These are phyloP conservation scores for Ophioceras dolichostomum DNA, from an alignment of 2,329 filamentous ascomycete species.

Conservation along the genomic window DNA sequence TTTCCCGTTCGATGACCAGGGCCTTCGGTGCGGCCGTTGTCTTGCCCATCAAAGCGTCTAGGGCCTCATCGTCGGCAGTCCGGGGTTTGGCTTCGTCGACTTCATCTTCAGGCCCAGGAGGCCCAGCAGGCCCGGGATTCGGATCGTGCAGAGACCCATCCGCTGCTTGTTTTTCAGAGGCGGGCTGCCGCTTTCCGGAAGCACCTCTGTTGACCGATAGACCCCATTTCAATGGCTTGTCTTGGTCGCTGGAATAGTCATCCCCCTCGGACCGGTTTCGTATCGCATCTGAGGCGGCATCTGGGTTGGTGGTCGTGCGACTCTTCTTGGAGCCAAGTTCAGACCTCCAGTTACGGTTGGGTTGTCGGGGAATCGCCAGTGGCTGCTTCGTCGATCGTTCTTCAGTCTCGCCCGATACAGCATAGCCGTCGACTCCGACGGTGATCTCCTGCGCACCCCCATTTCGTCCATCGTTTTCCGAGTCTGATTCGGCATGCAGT, in stretches of 20 bases:
- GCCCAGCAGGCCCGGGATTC: no score
- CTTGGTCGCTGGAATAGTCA: constrained; percentile 16
- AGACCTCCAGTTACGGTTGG: constrained; percentile 18
- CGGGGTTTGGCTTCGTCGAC: not conserved
- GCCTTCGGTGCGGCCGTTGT: not conserved
- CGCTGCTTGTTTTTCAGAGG: no score
- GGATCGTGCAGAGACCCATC: not conserved
- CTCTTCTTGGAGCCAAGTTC: constrained; percentile 11
- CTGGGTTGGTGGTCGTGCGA: not conserved
- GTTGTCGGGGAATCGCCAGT: constrained; percentile 13
- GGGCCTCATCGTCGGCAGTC: constrained; percentile 7
- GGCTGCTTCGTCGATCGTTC: constrained; percentile 4
- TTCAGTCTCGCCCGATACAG: no score
- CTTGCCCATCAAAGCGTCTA: constrained; percentile 9
- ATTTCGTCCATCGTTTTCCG: constrained; percentile 19
- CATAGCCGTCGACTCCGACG: no score
- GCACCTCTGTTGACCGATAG: constrained; percentile 18
- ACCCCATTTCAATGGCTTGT: constrained; percentile 24
- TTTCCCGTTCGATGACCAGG: constrained; percentile 8
- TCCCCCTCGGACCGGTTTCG: no score
- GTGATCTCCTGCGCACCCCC: no score
- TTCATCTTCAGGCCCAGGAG: no score
- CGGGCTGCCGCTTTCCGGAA: no score
- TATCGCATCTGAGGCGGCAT: no score
- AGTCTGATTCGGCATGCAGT: constrained; percentile 26